These are phyloP conservation scores for Phytophthora uliginosa DNA, from an alignment of 352 stramenopile genomes.

Conservation along the genomic window DNA sequence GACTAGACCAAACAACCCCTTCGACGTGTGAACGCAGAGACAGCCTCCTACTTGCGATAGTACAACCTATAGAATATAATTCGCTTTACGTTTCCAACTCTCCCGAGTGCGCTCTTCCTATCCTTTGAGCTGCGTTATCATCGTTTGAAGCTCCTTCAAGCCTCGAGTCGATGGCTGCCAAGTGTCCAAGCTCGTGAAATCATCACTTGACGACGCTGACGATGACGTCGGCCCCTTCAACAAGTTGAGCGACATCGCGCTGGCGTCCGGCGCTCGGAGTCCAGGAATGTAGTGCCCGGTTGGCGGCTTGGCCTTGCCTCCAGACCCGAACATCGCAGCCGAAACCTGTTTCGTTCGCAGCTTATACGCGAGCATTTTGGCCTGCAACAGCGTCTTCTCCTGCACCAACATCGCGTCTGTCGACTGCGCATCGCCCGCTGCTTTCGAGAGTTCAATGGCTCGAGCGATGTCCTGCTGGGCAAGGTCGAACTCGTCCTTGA, in stretches of 20 bases:
- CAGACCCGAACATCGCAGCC: constrained; percentile 76
- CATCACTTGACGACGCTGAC: constrained; percentile 18
- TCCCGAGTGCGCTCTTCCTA: constrained; percentile 11
- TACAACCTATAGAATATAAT: constrained; percentile 60
- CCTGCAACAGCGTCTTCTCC: constrained; percentile 68
- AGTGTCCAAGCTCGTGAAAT: constrained; percentile 46
- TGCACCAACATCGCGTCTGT: constrained; percentile 53
- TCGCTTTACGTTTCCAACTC: constrained; percentile 25
- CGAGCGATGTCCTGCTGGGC: constrained; percentile 57
- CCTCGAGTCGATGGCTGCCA: constrained; percentile 57
- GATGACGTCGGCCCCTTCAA: constrained; percentile 20
- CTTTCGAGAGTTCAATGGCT: constrained; percentile 43
- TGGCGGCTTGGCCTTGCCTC: constrained; percentile 16
- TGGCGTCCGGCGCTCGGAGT: constrained; percentile 27
- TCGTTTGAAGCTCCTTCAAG: constrained; percentile 44
- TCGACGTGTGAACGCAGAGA: constrained; percentile 17
- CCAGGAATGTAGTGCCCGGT: constrained; percentile 5
- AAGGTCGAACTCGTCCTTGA: constrained; percentile 78
- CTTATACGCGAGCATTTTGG: constrained; percentile 83
- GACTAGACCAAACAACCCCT: constrained; percentile 29
- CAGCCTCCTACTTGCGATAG: constrained; percentile 31
- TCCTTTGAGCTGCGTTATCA: constrained; percentile 34
- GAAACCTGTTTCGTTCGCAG: constrained; percentile 72
- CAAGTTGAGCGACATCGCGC: constrained; percentile 43
- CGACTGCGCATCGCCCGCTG: constrained; percentile 3